Evolutionary conservation across 257 asterid genomes (phyloP), one percentile per base, ranked within the genome.

Genomic region (Prunella vulgaris): DNA sequence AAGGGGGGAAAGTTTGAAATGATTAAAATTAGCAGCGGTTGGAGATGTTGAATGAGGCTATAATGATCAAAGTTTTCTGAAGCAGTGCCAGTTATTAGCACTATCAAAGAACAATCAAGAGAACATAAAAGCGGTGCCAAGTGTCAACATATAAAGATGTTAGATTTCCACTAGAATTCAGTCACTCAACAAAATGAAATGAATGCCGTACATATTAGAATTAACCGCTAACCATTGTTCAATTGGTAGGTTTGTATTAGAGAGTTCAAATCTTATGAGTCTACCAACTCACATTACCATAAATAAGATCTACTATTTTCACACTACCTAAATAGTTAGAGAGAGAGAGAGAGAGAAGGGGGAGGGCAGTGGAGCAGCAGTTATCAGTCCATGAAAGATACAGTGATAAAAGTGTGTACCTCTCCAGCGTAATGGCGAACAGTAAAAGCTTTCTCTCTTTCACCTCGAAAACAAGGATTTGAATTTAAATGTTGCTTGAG

Each of bases 371-470:
- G 32, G 8, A n/a, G 18, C 54, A 52, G 52, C 68, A 51, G 44
- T 59, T 49, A 20, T 44, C 60, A 57, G 69, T 33, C 42, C 44
- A 10, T 49, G 64, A 56, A 73, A 56, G 60, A 71, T 51, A 52
- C 37, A 48, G 48, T 32, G 64, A 57, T 30, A 53, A 49, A 70
- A 56, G 49, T 69, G 8, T 63, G 69, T 84, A 91, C 99, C 97
- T 94, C 97, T 76, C 99, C 99, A 46, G 99, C 97, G 78, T 89
- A 94, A 85, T 94, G 99, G 82, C 79, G 65, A 44, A 94, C 93
- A 51, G 93, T 81, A 68, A 94, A 94, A 68, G 96, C 88, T 86
- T 85, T 86, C 77, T 64, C 96, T 67, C 97, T 79, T 78, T 85
- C 95, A 37, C 96, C 97, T 73, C 81, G 90, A 74, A 94, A 94